phyloP scores from a whole-genome alignment of 1,284 basidiomycete species.

The Sphaerobolus stellatus region DNA sequence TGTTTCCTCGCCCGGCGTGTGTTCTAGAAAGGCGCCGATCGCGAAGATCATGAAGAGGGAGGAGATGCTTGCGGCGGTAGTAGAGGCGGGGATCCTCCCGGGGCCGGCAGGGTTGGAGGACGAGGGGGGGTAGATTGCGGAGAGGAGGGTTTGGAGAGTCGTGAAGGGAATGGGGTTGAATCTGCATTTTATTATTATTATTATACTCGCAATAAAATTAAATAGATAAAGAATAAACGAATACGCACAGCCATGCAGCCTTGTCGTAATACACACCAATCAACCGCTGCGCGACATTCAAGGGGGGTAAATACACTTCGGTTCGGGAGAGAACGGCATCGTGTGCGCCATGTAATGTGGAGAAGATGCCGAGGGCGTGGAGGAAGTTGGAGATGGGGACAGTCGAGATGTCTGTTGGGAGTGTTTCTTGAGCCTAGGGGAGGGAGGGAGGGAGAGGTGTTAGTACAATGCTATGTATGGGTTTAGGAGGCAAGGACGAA shows the following conservation, averaged over 20 bases:
- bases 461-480: too few species aligned
- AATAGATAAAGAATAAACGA: too few species aligned
- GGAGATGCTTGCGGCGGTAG: too few species aligned
- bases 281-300: background rate
- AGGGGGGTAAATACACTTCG: background rate
- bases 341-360: background rate
- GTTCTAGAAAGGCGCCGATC: background rate
- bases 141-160: too few species aligned
- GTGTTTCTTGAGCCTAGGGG: too few species aligned
- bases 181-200: slow-evolving; percentile 1
- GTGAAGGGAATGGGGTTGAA: slow-evolving; percentile 1
- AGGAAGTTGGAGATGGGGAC: background rate
- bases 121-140: too few species aligned
- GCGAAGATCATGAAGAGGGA: slow-evolving; percentile 5
- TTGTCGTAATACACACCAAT: slow-evolving; percentile 1
- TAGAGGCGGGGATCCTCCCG: too few species aligned
- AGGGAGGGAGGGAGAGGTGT: too few species aligned
- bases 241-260: slow-evolving; percentile 5
- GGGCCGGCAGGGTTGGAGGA: too few species aligned
- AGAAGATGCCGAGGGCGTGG: slow-evolving; percentile 5
- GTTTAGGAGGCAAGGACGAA: too few species aligned
- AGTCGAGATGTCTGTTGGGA: background rate
- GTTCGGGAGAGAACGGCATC: background rate
- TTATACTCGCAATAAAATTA: background rate
- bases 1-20: background rate